Evolutionary conservation across 2,329 filamentous ascomycete species (phyloP).

Genomic region (Hymenoscyphus fructigenus): DNA sequence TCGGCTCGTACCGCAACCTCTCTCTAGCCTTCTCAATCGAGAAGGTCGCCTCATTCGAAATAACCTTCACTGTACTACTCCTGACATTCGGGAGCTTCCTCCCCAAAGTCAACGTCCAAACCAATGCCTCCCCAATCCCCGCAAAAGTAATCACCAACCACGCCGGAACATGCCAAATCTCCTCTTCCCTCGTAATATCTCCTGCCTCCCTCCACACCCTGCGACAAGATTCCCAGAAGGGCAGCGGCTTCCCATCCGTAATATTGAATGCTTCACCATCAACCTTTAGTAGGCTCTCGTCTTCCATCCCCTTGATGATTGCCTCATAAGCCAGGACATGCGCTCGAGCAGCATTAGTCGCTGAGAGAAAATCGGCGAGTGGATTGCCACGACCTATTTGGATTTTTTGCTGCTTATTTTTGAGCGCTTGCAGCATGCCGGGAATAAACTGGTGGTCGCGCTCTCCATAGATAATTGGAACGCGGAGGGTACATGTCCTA

Average conservation of each 20-base stretch:
- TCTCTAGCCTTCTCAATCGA: constrained; percentile 5
- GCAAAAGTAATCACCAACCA: constrained; percentile 4
- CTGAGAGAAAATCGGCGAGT: constrained; percentile 1
- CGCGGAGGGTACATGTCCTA: background rate
- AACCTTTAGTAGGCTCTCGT: background rate
- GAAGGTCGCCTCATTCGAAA: background rate
- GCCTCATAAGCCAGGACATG: background rate
- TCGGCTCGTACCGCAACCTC: background rate
- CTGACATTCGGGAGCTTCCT: background rate
- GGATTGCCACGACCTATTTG: background rate
- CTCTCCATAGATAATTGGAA: background rate
- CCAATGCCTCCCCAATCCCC: background rate
- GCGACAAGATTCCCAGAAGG: background rate
- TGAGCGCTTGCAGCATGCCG: background rate
- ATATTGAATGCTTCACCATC: constrained; percentile 6
- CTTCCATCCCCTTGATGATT: background rate
- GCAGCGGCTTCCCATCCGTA: background rate
- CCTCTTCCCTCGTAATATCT: background rate
- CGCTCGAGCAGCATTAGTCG: background rate
- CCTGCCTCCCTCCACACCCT: background rate
- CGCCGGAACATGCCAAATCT: background rate
- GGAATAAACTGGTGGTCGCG: background rate
- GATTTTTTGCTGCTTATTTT: background rate
- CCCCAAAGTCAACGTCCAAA: background rate
- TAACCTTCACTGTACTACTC: background rate